These are phyloP conservation scores for Pseudognaphalium luteoalbum DNA, from an alignment of 129 eudicot genomes.

Conservation along the genomic window DNA sequence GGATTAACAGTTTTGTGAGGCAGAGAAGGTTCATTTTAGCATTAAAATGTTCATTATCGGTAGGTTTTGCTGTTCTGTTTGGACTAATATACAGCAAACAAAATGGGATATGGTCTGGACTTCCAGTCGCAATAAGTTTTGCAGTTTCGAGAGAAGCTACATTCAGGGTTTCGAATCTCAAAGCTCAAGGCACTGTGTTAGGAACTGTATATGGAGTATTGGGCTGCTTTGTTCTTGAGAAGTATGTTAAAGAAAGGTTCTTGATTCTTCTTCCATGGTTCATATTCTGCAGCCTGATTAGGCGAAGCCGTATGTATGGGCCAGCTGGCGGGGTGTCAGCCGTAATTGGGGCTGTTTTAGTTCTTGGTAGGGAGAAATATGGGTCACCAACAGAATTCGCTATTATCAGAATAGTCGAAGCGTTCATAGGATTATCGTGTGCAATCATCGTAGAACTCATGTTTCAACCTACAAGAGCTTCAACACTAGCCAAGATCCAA, in stretches of 20 bases:
- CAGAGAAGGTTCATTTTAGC: conserved; percentile 52
- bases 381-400: conserved; percentile 87
- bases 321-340: conserved; percentile 91
- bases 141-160: conserved; percentile 69
- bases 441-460: conserved; percentile 63
- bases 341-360: conserved; percentile 72
- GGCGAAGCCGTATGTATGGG: conserved; percentile 77
- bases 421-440: conserved; percentile 77
- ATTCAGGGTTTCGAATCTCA: conserved; percentile 61
- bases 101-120: conserved; percentile 82
- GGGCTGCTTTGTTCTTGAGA: conserved; percentile 68
- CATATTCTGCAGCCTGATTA: conserved; percentile 55
- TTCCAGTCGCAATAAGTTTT: conserved; percentile 67
- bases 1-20: conserved; percentile 21
- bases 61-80: conserved; percentile 70
- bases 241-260: conserved; percentile 55
- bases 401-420: conserved; percentile 65
- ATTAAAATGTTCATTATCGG: conserved; percentile 70
- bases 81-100: conserved; percentile 66
- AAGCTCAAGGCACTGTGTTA: conserved; percentile 85
- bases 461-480: conserved; percentile 75
- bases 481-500: conserved; percentile 68
- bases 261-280: conserved; percentile 88
- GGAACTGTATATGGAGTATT: conserved; percentile 85
- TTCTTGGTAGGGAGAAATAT: conserved; percentile 65